Evolutionary conservation across 2,329 filamentous ascomycete species (phyloP).

Genomic region (Stemphylium lycopersici): DNA sequence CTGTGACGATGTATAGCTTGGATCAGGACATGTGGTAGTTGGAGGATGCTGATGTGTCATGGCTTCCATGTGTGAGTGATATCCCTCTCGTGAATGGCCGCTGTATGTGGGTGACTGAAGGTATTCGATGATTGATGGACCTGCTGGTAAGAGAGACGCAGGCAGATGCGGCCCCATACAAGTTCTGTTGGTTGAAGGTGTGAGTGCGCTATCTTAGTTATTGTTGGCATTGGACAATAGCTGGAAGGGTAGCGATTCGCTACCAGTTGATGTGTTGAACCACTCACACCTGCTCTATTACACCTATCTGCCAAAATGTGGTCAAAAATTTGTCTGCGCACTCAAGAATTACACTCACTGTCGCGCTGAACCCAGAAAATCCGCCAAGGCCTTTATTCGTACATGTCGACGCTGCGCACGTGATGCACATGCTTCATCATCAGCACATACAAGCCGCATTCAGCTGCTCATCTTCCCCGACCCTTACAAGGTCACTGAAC

Average conservation of each 20-base stretch:
- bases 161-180: neutral
- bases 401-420: neutral
- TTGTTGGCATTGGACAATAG: neutral
- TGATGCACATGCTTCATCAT: neutral
- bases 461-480: neutral
- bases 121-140: neutral
- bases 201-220: neutral
- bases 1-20: neutral
- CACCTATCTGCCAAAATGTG: too few relatives aligned
- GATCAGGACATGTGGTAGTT: neutral
- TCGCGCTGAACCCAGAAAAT: neutral
- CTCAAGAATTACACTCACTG: neutral
- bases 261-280: neutral
- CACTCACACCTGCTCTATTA: neutral
- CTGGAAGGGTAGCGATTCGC: neutral
- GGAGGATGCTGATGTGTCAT: neutral
- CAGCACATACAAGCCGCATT: neutral
- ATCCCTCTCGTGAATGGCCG: neutral
- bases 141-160: neutral
- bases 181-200: too few relatives aligned
- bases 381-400: neutral
- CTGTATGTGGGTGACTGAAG: neutral
- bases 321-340: neutral
- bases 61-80: neutral
- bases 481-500: constrained; percentile 28